Base-by-base conservation (phyloP, 768 basidiomycete genomes). In the Mycena amicta region DNA sequence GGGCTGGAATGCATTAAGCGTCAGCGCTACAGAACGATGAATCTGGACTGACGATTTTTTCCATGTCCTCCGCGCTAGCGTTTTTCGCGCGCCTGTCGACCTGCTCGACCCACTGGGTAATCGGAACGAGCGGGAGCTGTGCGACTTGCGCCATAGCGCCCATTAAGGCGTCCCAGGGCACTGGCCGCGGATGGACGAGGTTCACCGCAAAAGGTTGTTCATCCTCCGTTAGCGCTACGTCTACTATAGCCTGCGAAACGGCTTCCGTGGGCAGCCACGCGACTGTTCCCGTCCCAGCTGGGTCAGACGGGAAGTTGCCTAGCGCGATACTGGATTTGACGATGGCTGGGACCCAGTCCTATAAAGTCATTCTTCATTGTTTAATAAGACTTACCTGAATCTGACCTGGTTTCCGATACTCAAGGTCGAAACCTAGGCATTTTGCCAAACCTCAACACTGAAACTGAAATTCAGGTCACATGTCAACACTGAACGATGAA, bases 311-410 rank as follows among this genome's bases (percentile, higher is more conserved):
- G 33, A 78, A 61, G 4, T 53, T 67, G 2, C 67, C 71, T 29
- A 76, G 46, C 2, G 55, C 46, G 13, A 74, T 45, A 47, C 70
- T 72, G 4, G 76, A 75, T 59, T 72, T 71, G 30, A 77, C 63
- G 6, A 79, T 66, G 26, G 70, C 65, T 8, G 77, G 74, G 23
- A 79, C 63, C 73, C 75, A 76, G 37, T n/a, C n/a, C n/a, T n/a
- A n/a, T n/a, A n/a, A n/a, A n/a, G n/a, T n/a, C n/a, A n/a, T n/a
- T n/a, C n/a, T n/a, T n/a, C n/a, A n/a, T n/a, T n/a, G n/a, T n/a
- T n/a, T n/a, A n/a, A n/a, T n/a, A n/a, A n/a, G n/a, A n/a, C n/a
- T n/a, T n/a, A n/a, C n/a, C n/a, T n/a, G n/a, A n/a, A n/a, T n/a
- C n/a, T n/a, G n/a, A n/a, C n/a, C n/a, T n/a, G n/a, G n/a, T n/a